These are phyloP conservation scores for Tolypocladium ophioglossoides DNA, from an alignment of 2,329 filamentous ascomycete genomes.

Conservation along the genomic window DNA sequence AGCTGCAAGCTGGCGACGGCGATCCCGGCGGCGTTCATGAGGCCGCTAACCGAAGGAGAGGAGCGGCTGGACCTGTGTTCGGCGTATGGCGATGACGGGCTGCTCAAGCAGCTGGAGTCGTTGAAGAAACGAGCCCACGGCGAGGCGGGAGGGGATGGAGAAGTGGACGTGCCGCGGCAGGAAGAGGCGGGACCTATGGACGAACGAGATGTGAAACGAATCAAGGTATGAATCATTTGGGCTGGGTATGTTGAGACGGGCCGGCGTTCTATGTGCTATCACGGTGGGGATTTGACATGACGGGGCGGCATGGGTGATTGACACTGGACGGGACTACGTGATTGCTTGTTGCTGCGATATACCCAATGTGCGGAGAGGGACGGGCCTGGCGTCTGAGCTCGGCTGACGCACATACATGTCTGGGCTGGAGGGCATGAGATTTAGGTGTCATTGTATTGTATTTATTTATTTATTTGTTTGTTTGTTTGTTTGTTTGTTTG, in stretches of 20 bases:
- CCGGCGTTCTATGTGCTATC: background rate
- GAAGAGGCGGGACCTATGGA: background rate
- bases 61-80: conserved; percentile 22
- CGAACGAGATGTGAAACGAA: conserved; percentile 1
- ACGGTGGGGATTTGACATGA: background rate
- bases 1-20: conserved; percentile 23
- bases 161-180: background rate
- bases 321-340: background rate
- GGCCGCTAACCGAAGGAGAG: conserved; percentile 19
- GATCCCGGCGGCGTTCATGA: conserved; percentile 24
- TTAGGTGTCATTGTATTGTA: background rate
- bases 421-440: background rate
- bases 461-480: too few species aligned
- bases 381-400: background rate
- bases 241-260: background rate
- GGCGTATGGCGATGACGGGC: conserved; percentile 10
- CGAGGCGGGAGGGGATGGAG: background rate
- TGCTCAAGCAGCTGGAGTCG: background rate
- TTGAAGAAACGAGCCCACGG: background rate
- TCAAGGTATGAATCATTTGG: conserved; percentile 1
- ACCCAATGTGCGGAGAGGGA: background rate
- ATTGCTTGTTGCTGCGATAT: background rate
- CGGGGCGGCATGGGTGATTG: background rate
- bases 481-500: too few species aligned
- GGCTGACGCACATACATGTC: background rate